phyloP scores from a whole-genome alignment of 345 rosid species.

The Rhodamnia rubescens region DNA sequence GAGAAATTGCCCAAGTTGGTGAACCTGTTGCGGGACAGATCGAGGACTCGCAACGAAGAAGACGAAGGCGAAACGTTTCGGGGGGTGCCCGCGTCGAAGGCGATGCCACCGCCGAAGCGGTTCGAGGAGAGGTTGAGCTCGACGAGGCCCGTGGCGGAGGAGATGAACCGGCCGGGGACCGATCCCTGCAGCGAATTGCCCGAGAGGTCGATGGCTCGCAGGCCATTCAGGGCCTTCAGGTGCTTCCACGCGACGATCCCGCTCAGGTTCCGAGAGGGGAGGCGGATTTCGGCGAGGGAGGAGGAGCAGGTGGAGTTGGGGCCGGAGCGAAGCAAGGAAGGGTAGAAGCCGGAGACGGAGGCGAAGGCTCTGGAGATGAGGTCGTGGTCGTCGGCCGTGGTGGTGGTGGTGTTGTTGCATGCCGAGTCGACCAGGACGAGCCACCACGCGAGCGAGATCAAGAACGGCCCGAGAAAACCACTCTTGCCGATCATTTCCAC shows the following conservation, averaged over 20 bases:
- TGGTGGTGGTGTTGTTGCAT: not conserved
- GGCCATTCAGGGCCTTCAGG: conserved; percentile 37
- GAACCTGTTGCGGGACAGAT: conserved; percentile 75
- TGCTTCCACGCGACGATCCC: conserved; percentile 65
- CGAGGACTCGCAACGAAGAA: conserved; percentile 34
- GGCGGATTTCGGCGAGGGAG: conserved; percentile 15
- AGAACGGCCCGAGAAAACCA: not conserved
- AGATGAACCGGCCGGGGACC: conserved; percentile 68
- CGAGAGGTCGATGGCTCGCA: conserved; percentile 58
- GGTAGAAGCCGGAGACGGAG: conserved; percentile 57
- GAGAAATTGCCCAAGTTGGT: conserved; percentile 44
- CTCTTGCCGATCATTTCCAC: not conserved
- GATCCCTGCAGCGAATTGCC: conserved; percentile 58
- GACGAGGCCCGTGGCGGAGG: conserved; percentile 22
- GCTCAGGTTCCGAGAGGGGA: conserved; percentile 51
- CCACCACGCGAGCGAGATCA: not conserved
- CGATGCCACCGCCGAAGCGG: conserved; percentile 5
- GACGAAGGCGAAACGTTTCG: conserved; percentile 16
- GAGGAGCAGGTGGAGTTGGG: conserved; percentile 34
- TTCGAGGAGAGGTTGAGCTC: conserved; percentile 13
- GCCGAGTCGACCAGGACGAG: conserved; percentile 30
- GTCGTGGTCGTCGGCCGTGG: conserved; percentile 25
- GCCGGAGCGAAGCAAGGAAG: conserved; percentile 26
- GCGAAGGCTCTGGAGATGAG: conserved; percentile 47
- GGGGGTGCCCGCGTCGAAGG: conserved; percentile 21